Percentiles rank a stretch among this genome's conserved stretches.
Conservation (phyloP, 2,329 filamentous ascomycete species). For the Periconia sp. region DNA sequence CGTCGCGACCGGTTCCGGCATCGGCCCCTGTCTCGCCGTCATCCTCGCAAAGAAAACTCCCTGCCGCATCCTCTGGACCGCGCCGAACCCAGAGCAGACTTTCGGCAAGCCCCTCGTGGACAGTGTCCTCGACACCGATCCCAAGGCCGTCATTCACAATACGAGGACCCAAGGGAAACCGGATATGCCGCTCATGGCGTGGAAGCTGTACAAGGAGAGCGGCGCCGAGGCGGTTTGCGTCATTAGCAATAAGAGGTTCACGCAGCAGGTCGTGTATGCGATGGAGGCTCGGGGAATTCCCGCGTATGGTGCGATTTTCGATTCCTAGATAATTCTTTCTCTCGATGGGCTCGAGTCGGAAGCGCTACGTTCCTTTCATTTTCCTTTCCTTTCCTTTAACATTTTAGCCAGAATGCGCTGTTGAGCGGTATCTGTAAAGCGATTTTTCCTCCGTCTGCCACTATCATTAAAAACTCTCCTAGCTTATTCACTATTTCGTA, state of each 20-base stretch:
- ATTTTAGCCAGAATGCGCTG: not conserved
- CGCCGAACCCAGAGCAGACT: conserved; percentile 63
- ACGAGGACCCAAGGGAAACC: conserved; percentile 64
- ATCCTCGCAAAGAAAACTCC: conserved; percentile 52
- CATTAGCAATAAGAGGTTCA: conserved; percentile 72
- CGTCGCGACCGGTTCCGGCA: conserved; percentile 43
- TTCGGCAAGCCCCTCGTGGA: conserved; percentile 64
- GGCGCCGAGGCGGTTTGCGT: conserved; percentile 70
- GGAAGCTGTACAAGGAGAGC: conserved; percentile 54
- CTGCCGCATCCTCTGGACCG: conserved; percentile 71
- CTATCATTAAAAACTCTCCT: too few relatives aligned
- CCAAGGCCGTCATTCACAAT: conserved; percentile 68
- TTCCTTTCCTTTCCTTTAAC: not conserved
- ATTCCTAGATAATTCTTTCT: conserved; percentile 52
- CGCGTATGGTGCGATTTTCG: conserved; percentile 75
- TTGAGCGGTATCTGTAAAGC: too few relatives aligned
- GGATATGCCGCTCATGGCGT: conserved; percentile 63
- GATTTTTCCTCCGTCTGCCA: too few relatives aligned
- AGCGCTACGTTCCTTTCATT: not conserved
- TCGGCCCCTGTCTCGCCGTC: conserved; percentile 51
- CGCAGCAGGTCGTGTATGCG: conserved; percentile 68
- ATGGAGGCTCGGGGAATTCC: conserved; percentile 68
- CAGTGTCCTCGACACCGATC: conserved; percentile 61
- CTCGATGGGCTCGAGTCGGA: too few relatives aligned
- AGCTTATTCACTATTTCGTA: too few relatives aligned